phyloP scores from a whole-genome alignment of 768 basidiomycete genomes.

The Harrya chromipes region DNA sequence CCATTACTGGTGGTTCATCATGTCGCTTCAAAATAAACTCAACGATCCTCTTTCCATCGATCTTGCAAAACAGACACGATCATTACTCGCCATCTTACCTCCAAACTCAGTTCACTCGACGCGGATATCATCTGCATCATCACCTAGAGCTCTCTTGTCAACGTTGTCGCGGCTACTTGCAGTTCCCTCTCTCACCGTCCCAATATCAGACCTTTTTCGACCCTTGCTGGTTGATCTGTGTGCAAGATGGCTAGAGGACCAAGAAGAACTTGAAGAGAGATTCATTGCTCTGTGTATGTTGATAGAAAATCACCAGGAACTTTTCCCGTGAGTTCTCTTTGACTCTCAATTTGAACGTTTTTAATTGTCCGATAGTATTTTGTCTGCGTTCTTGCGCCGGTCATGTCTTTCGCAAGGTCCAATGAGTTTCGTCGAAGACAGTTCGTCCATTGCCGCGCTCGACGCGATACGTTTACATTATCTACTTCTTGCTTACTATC shows the following conservation, averaged over 20 bases:
- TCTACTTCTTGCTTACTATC: conserved; percentile 76
- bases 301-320: conserved; percentile 65
- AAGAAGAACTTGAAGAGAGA: conserved; percentile 47
- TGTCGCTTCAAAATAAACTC: conserved; percentile 17
- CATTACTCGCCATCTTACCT: conserved; percentile 45
- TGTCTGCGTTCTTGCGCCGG: conserved; percentile 48
- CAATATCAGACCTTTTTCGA: conserved; percentile 63
- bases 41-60: conserved; percentile 61
- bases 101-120: conserved; percentile 38
- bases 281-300: conserved; percentile 60
- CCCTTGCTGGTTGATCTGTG: conserved; percentile 79
- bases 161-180: conserved; percentile 60
- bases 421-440: conserved; percentile 42
- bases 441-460: conserved; percentile 28
- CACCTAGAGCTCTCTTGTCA: conserved; percentile 44
- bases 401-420: conserved; percentile 50
- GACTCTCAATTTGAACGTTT: conserved; percentile 1
- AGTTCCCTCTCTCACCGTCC: conserved; percentile 57
- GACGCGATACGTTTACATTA: conserved; percentile 56
- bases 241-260: conserved; percentile 72
- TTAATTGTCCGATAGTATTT: conserved; percentile 40
- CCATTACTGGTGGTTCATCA: neutral
- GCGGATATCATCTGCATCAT: conserved; percentile 38
- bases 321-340: conserved; percentile 57
- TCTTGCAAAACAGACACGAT: conserved; percentile 49